Percentiles rank a stretch among this genome's conserved stretches.
Evolutionary conservation across 2,329 filamentous ascomycete genomes (phyloP).

Genomic region (Orbilia blumenaviensis): DNA sequence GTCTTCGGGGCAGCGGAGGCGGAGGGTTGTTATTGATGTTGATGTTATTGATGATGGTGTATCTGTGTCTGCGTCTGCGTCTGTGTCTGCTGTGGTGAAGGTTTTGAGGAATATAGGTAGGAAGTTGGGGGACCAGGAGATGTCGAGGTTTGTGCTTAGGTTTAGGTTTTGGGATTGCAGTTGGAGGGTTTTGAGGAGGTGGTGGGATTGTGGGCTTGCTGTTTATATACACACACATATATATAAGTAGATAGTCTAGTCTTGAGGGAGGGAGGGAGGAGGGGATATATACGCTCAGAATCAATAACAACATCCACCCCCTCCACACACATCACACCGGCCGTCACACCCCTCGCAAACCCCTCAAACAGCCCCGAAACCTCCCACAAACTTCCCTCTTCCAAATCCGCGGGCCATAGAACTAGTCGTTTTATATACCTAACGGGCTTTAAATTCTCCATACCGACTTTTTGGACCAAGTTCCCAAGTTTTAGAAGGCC

Average conservation of each 20-base stretch:
- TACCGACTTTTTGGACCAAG: not conserved
- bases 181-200: too few species aligned
- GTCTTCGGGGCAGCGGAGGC: not conserved
- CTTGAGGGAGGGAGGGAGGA: too few species aligned
- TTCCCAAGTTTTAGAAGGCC: not conserved
- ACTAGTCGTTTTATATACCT: not conserved
- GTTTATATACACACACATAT: too few species aligned
- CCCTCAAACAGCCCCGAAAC: not conserved
- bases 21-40: not conserved
- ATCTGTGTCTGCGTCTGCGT: not conserved
- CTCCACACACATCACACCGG: not conserved
- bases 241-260: too few species aligned
- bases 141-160: too few species aligned
- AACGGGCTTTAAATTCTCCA: not conserved
- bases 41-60: not conserved
- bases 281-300: too few species aligned
- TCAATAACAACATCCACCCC: not conserved
- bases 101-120: too few species aligned
- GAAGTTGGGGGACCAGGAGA: too few species aligned
- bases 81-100: not conserved
- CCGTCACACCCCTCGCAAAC: not conserved
- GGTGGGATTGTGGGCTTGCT: too few species aligned
- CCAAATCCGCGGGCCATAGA: not conserved
- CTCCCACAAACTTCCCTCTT: not conserved
- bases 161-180: too few species aligned